Evolutionary conservation across 176 grass and related monocot species (phyloP).

Genomic region (Rhipidocladum racemiflorum): DNA sequence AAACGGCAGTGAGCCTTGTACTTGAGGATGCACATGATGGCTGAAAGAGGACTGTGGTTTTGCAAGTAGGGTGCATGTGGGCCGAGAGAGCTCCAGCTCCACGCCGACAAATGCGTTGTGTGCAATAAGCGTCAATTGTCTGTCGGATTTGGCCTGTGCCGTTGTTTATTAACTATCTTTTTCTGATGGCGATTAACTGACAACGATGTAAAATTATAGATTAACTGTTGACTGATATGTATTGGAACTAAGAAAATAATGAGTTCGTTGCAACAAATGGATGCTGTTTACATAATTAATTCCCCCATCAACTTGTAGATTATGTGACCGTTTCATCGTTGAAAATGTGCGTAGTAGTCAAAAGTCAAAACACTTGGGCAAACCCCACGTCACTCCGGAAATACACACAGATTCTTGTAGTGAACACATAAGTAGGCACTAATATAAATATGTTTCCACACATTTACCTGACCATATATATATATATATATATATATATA

Average conservation of each 20-base stretch:
- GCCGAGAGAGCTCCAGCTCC: background rate
- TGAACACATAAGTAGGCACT: background rate
- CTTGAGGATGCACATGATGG: constrained; percentile 26
- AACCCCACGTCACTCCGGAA: background rate
- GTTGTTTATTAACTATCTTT: background rate
- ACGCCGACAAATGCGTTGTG: background rate
- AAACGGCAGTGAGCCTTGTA: constrained; percentile 8
- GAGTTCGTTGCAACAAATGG: background rate
- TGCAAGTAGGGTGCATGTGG: constrained; percentile 10
- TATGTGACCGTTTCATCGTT: background rate
- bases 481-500: background rate
- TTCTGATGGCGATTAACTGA: background rate
- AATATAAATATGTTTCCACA: background rate
- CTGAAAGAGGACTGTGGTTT: constrained; percentile 6
- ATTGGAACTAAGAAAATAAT: background rate
- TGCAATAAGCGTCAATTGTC: background rate
- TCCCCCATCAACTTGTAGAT: background rate
- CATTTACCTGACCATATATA: background rate
- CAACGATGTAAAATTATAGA: background rate
- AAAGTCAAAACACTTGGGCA: background rate
- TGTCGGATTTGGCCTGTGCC: constrained; percentile 17
- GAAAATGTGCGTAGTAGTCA: too few relatives aligned
- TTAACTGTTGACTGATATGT: background rate
- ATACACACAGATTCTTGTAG: background rate
- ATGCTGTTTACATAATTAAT: too few relatives aligned